These are phyloP conservation scores for Rhodosporidiobolus sp. DNA, from an alignment of 768 basidiomycete genomes.

Conservation along the genomic window DNA sequence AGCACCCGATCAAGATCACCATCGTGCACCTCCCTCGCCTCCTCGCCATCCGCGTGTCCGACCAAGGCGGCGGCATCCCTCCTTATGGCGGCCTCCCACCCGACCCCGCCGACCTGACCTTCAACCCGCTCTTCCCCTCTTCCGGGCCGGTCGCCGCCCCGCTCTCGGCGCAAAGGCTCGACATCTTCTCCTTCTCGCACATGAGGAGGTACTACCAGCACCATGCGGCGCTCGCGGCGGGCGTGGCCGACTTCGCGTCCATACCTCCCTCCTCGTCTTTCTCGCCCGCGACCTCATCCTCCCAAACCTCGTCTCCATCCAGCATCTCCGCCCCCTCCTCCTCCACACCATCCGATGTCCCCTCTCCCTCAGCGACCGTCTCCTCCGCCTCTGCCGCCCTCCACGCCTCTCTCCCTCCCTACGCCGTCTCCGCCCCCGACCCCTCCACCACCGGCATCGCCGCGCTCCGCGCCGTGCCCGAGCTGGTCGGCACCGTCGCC, in stretches of 20 bases:
- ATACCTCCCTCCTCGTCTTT: neutral
- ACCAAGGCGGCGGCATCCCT: slow-evolving; percentile 57
- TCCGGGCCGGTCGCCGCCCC: slow-evolving; percentile 10
- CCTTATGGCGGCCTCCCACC: slow-evolving; percentile 69
- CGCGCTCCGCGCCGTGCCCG: slow-evolving; percentile 15
- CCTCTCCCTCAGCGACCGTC: neutral
- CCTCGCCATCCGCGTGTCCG: slow-evolving; percentile 80
- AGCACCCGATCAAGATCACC: slow-evolving; percentile 68
- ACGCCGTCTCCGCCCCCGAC: neutral
- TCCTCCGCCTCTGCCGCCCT: too few relatives aligned
- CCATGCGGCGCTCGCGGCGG: slow-evolving; percentile 11
- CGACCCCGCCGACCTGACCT: slow-evolving; percentile 26
- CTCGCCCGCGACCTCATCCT: slow-evolving; percentile 51
- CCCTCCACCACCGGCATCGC: slow-evolving; percentile 3
- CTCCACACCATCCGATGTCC: neutral
- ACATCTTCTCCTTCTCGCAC: slow-evolving; percentile 79
- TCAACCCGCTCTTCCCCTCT: slow-evolving; percentile 11
- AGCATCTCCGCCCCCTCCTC: neutral
- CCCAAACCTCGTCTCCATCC: slow-evolving; percentile 42
- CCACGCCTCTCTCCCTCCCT: neutral
- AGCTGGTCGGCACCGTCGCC: slow-evolving; percentile 15
- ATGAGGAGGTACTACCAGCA: slow-evolving; percentile 52
- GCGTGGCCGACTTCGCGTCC: neutral
- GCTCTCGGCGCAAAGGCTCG: slow-evolving; percentile 49
- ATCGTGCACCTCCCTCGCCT: slow-evolving; percentile 71